Percentiles rank a stretch among this genome's conserved stretches.
Conservation (phyloP, 805 yeast species). For the Hanseniaspora thailandica region DNA sequence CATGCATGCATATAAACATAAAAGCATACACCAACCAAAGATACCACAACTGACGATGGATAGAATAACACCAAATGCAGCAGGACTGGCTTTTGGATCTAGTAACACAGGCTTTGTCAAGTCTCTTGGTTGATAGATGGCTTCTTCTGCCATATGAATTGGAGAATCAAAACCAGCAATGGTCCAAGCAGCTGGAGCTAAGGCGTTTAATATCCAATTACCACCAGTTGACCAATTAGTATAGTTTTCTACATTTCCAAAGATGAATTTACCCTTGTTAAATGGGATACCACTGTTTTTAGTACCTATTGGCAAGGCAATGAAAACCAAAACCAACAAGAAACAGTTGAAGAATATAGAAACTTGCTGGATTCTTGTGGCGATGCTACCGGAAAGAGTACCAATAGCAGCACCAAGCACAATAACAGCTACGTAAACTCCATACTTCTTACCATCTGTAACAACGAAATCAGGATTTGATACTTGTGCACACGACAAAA, state of each 20-base stretch:
- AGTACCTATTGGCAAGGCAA: constrained; percentile 51
- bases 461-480: constrained; percentile 35
- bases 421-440: constrained; percentile 48
- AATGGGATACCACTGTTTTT: constrained; percentile 25
- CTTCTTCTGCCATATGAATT: constrained; percentile 63
- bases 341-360: constrained; percentile 42
- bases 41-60: constrained; percentile 45
- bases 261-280: constrained; percentile 43
- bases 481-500: constrained; percentile 40
- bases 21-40: constrained; percentile 45
- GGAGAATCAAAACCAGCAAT: constrained; percentile 63
- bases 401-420: constrained; percentile 39
- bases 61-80: constrained; percentile 53
- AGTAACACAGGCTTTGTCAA: constrained; percentile 17
- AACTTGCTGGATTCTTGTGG: constrained; percentile 44
- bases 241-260: constrained; percentile 38
- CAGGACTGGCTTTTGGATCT: constrained; percentile 27
- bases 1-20: constrained; percentile 45
- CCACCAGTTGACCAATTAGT: constrained; percentile 49
- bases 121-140: constrained; percentile 41
- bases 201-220: constrained; percentile 37
- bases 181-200: constrained; percentile 64
- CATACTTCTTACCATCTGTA: constrained; percentile 42
- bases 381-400: constrained; percentile 40
- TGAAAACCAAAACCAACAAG: constrained; percentile 40